phyloP scores from a whole-genome alignment of 2,329 filamentous ascomycete genomes.

The Trichoderma oligosporum region DNA sequence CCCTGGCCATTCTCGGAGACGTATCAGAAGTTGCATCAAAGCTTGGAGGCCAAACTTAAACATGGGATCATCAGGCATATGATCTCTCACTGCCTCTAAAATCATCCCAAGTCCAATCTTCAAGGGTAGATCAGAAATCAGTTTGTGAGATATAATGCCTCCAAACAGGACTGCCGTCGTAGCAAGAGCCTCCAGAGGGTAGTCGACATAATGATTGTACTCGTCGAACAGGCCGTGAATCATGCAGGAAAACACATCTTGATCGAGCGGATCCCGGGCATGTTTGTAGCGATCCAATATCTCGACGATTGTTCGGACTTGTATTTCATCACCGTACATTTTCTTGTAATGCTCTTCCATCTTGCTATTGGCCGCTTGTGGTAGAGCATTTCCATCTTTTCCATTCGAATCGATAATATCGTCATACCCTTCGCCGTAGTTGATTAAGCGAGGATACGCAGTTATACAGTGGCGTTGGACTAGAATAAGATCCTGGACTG shows the following conservation, averaged over 20 bases:
- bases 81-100: constrained; percentile 88
- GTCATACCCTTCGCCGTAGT: constrained; percentile 90
- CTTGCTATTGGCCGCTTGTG: constrained; percentile 73
- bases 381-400: constrained; percentile 73
- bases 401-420: constrained; percentile 86
- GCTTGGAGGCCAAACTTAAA: constrained; percentile 98
- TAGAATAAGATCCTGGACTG: constrained; percentile 66
- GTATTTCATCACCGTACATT: constrained; percentile 91
- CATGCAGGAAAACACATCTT: constrained; percentile 97
- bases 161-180: constrained; percentile 96
- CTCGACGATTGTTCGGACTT: constrained; percentile 80
- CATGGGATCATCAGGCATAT: constrained; percentile 80
- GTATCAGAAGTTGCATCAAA: constrained; percentile 77
- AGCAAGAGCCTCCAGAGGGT: constrained; percentile 90
- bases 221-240: constrained; percentile 97
- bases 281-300: constrained; percentile 83
- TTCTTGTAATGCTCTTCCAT: constrained; percentile 98
- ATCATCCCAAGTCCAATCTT: constrained; percentile 97
- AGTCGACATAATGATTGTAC: constrained; percentile 91
- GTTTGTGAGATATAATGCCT: constrained; percentile 88
- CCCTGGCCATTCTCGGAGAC: constrained; percentile 90
- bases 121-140: constrained; percentile 84
- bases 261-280: constrained; percentile 76
- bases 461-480: constrained; percentile 87
- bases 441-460: constrained; percentile 89